Evolutionary conservation across 1,139 yeast genomes (phyloP).

Genomic region (Chernovozyma sophiae-reginae): DNA sequence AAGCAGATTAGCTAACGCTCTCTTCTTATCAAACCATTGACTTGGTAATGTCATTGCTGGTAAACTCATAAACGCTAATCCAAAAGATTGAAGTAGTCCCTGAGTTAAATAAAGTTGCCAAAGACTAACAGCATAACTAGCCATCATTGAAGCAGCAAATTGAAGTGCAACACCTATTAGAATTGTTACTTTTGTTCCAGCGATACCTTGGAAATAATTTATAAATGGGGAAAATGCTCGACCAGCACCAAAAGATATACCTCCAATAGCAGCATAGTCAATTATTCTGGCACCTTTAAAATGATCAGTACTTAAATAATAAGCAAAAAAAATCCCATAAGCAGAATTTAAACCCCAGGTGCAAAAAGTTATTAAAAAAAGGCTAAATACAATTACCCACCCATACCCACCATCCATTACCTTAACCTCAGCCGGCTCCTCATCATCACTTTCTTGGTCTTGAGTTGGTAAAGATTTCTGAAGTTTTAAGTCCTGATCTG

Average conservation of each 20-base stretch:
- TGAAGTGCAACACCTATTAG: slow-evolving; percentile 34
- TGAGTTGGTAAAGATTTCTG: too few species aligned
- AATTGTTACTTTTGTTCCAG: slow-evolving; percentile 29
- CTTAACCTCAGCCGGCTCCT: too few species aligned
- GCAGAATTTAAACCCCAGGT: slow-evolving; percentile 46
- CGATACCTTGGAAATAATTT: slow-evolving; percentile 23
- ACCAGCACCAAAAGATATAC: slow-evolving; percentile 18
- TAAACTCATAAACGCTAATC: slow-evolving; percentile 22
- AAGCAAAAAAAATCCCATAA: slow-evolving; percentile 38
- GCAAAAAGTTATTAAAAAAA: slow-evolving; percentile 28
- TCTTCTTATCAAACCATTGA: slow-evolving; percentile 55
- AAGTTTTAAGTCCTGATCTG: too few species aligned
- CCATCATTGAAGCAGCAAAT: slow-evolving; percentile 40
- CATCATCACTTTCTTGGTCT: too few species aligned
- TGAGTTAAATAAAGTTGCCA: slow-evolving; percentile 33
- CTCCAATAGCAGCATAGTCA: slow-evolving; percentile 23
- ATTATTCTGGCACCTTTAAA: slow-evolving; percentile 16
- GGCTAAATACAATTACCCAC: slow-evolving; percentile 31
- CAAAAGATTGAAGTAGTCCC: slow-evolving; percentile 26
- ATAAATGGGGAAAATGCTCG: slow-evolving; percentile 21
- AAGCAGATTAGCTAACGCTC: slow-evolving; percentile 56
- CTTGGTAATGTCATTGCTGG: slow-evolving; percentile 48
- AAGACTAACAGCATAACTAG: slow-evolving; percentile 39
- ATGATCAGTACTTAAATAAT: slow-evolving; percentile 26
- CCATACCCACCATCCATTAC: slow-evolving; percentile 37